Conservation (phyloP, 768 basidiomycete genomes). For the Suillus lakei region DNA sequence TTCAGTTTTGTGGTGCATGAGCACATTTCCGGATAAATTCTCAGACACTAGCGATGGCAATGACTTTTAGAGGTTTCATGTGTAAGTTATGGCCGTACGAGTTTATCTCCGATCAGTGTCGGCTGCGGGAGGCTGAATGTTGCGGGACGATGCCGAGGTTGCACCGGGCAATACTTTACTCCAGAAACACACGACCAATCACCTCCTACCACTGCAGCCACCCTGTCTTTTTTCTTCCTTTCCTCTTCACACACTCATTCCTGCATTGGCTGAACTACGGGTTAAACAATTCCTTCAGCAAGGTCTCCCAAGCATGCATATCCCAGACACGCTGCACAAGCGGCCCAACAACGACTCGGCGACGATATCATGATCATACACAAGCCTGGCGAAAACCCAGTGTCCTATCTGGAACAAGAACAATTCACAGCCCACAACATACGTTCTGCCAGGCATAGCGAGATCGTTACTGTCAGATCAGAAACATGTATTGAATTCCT, state of each 20-base stretch:
- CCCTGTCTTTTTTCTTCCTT: background rate
- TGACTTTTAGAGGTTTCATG: background rate
- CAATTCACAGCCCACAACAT: background rate
- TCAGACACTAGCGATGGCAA: background rate
- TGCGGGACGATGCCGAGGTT: background rate
- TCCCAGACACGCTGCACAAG: background rate
- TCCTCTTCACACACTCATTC: conserved; percentile 22
- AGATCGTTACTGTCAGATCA: background rate
- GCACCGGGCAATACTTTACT: background rate
- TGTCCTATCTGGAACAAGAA: background rate
- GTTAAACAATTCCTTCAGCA: conserved; percentile 12
- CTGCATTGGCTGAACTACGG: conserved; percentile 19
- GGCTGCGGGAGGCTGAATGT: background rate
- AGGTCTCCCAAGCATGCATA: background rate
- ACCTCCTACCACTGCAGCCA: background rate
- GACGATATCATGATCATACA: background rate
- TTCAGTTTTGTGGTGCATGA: background rate
- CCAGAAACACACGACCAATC: background rate
- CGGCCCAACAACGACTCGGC: background rate
- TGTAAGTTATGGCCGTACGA: background rate
- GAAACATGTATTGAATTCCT: background rate
- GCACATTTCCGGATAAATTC: background rate
- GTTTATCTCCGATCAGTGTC: no score
- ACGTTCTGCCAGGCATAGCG: background rate
- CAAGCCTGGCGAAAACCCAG: background rate